These are phyloP conservation scores for Pleurotus tuoliensis DNA, from an alignment of 768 basidiomycete species.

Conservation along the genomic window DNA sequence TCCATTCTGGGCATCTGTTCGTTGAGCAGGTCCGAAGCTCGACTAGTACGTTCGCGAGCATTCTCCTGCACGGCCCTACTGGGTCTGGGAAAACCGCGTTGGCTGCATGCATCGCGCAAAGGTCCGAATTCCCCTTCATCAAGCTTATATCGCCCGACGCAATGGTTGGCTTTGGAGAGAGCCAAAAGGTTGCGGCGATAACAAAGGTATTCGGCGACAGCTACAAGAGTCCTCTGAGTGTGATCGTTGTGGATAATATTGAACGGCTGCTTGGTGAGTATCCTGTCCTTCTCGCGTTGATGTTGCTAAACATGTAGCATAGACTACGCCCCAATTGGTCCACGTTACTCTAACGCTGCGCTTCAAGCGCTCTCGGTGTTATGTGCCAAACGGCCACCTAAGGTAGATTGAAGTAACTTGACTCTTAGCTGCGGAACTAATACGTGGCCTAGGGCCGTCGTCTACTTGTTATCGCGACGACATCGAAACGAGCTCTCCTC, in stretches of 20 bases:
- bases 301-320: not conserved
- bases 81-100: constrained; percentile 94
- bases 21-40: constrained; percentile 93
- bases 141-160: constrained; percentile 93
- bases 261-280: constrained; percentile 85
- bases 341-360: constrained; percentile 93
- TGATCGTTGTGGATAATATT: constrained; percentile 92
- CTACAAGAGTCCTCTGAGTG: constrained; percentile 95
- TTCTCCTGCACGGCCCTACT: constrained; percentile 85
- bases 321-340: constrained; percentile 98
- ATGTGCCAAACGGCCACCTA: constrained; percentile 85
- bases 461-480: constrained; percentile 87
- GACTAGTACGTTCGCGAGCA: constrained; percentile 84
- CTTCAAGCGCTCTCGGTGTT: constrained; percentile 88
- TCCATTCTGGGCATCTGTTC: constrained; percentile 82
- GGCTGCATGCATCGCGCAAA: constrained; percentile 89
- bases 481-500: constrained; percentile 82
- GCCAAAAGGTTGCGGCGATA: constrained; percentile 87
- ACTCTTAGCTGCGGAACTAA: not conserved
- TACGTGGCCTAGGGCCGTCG: constrained; percentile 67
- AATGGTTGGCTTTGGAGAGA: constrained; percentile 96
- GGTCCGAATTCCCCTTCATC: constrained; percentile 96
- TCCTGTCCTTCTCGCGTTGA: not conserved
- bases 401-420: constrained; percentile 45
- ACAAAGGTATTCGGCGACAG: constrained; percentile 92